Percentiles rank a stretch among this genome's conserved stretches.
Conservation (phyloP, 768 basidiomycete species). For the Tricholoma saponaceum region DNA sequence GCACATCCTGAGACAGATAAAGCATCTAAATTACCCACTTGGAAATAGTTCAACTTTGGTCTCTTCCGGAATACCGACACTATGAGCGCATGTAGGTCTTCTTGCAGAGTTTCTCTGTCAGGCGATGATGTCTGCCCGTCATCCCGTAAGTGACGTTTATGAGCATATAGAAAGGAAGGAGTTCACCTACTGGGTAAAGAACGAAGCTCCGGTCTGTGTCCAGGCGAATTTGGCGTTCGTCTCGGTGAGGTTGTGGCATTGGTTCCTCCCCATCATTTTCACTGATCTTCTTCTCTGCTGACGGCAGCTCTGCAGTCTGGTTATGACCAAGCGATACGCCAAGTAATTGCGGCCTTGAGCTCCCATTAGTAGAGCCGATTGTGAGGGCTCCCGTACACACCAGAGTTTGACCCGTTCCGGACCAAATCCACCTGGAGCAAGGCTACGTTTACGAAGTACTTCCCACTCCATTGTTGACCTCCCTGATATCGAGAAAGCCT, state of each 20-base stretch:
- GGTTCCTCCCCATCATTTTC: conserved; percentile 3
- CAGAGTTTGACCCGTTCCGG: conserved; percentile 37
- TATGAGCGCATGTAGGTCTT: conserved; percentile 65
- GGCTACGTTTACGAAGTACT: conserved; percentile 32
- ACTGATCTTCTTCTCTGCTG: neutral
- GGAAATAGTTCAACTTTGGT: conserved; percentile 78
- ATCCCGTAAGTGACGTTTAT: neutral
- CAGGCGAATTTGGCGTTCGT: conserved; percentile 83
- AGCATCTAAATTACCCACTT: conserved; percentile 36
- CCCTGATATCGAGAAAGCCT: neutral
- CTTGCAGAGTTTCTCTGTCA: conserved; percentile 57
- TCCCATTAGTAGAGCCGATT: neutral
- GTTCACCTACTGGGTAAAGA: conserved; percentile 83
- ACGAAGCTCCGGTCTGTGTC: conserved; percentile 95
- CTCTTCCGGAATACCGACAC: conserved; percentile 71
- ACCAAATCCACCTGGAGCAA: conserved; percentile 46
- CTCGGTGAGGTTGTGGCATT: conserved; percentile 42
- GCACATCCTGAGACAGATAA: neutral
- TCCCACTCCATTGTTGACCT: conserved; percentile 1
- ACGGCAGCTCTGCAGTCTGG: neutral
- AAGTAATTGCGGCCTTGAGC: conserved; percentile 14
- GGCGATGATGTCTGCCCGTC: conserved; percentile 14
- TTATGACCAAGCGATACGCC: conserved; percentile 1
- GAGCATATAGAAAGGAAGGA: conserved; percentile 3
- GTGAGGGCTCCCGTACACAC: conserved; percentile 19